phyloP scores from a whole-genome alignment of 164 flowering plant species.

The Aristolochia californica region DNA sequence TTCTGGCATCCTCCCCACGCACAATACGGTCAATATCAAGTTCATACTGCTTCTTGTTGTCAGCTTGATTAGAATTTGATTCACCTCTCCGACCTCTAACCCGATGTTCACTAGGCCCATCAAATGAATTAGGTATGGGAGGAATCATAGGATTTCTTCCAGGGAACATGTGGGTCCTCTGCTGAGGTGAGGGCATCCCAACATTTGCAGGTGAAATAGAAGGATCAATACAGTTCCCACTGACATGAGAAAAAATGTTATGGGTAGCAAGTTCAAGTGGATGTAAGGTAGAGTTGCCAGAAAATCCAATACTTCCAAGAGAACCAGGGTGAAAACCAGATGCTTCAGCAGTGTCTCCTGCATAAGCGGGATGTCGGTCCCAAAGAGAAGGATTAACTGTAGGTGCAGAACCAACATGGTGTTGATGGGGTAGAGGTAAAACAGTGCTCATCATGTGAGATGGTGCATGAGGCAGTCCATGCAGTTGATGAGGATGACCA shows the following conservation, averaged over 20 bases:
- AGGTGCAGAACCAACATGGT: conserved; percentile 87
- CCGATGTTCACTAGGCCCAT: conserved; percentile 49
- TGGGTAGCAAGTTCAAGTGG: conserved; percentile 65
- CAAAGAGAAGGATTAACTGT: conserved; percentile 59
- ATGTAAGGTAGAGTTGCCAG: conserved; percentile 40
- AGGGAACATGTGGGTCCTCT: conserved; percentile 58
- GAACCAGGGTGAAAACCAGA: conserved; percentile 67
- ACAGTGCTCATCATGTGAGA: conserved; percentile 43
- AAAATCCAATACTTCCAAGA: conserved; percentile 51
- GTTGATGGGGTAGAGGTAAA: conserved; percentile 32
- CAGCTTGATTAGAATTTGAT: conserved; percentile 33
- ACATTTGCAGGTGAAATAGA: conserved; percentile 34
- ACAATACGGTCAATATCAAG: conserved; percentile 70
- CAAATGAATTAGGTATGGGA: conserved; percentile 44
- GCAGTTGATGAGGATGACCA: conserved; percentile 33
- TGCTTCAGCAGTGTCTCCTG: conserved; percentile 55
- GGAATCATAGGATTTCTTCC: conserved; percentile 53
- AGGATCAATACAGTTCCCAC: conserved; percentile 53
- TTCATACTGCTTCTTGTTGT: conserved; percentile 70
- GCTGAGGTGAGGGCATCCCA: conserved; percentile 56
- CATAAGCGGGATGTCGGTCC: conserved; percentile 55
- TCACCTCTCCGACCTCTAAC: conserved; percentile 45
- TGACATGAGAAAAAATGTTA: conserved; percentile 43
- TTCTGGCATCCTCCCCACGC: conserved; percentile 56
- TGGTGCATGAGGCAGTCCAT: conserved; percentile 32